phyloP scores from a whole-genome alignment of 441 rosid species.

The Erodium texanum region DNA sequence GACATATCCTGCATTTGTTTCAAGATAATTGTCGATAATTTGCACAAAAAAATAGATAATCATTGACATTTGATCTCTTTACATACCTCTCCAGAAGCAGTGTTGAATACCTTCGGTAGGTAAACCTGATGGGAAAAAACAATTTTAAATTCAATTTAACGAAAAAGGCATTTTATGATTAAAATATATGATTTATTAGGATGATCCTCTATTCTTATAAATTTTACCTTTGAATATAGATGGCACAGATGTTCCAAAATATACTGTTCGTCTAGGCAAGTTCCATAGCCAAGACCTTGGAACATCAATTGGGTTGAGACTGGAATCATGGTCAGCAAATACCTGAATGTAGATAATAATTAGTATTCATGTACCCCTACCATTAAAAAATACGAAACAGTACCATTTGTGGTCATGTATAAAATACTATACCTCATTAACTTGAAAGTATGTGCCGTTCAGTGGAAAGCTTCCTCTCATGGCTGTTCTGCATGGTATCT shows the following conservation, averaged over 20 bases:
- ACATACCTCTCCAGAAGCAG: conserved; percentile 93
- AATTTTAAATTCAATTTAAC: not conserved
- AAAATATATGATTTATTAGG: not conserved
- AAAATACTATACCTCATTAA: conserved; percentile 52
- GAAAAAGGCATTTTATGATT: conserved; percentile 9
- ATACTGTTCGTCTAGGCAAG: conserved; percentile 68
- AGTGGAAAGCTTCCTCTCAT: conserved; percentile 96
- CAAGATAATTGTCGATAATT: not conserved
- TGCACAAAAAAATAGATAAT: not conserved
- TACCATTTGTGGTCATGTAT: not conserved
- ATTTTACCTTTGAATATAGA: conserved; percentile 77
- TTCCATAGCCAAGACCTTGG: conserved; percentile 81
- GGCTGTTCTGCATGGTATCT: conserved; percentile 97
- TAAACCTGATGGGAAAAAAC: conserved; percentile 45
- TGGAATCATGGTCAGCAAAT: conserved; percentile 85
- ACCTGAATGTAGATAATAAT: conserved; percentile 40
- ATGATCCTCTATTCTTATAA: not conserved
- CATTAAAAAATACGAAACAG: conserved; percentile 6
- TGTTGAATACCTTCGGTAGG: conserved; percentile 65
- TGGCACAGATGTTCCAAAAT: conserved; percentile 88
- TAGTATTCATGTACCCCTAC: not conserved
- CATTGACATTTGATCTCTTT: not conserved
- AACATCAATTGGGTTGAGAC: conserved; percentile 69
- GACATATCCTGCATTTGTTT: conserved; percentile 62
- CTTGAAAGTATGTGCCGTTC: conserved; percentile 95